phyloP scores from a whole-genome alignment of 1,139 yeast genomes.

The Protomyces arabidopsidicola region DNA sequence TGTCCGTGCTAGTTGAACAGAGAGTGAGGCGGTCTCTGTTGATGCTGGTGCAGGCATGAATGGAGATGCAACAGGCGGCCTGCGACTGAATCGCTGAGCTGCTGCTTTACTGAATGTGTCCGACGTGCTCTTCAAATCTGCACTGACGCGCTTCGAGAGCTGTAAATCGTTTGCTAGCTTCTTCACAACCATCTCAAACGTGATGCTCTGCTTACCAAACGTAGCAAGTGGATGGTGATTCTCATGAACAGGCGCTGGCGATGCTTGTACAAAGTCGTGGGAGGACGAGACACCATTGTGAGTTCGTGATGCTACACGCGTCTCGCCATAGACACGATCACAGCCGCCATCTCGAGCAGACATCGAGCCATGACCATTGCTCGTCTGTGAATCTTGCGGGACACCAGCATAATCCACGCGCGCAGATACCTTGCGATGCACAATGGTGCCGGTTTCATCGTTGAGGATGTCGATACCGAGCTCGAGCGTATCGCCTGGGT shows the following conservation, averaged over 20 bases:
- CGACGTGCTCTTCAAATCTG: slow-evolving; percentile 29
- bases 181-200: slow-evolving; percentile 24
- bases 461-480: slow-evolving; percentile 74
- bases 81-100: background rate
- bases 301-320: slow-evolving; percentile 6
- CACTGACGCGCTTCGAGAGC: slow-evolving; percentile 24
- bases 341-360: background rate
- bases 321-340: background rate
- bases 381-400: slow-evolving; percentile 11
- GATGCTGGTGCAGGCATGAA: background rate
- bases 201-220: slow-evolving; percentile 20
- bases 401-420: slow-evolving; percentile 32
- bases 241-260: slow-evolving; percentile 1
- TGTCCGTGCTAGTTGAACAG: slow-evolving; percentile 6
- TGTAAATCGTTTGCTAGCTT: slow-evolving; percentile 23
- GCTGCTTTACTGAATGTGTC: background rate
- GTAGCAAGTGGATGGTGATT: background rate
- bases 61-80: background rate
- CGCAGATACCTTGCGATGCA: slow-evolving; percentile 34
- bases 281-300: background rate
- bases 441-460: slow-evolving; percentile 32
- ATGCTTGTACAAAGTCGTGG: slow-evolving; percentile 7
- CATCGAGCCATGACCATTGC: background rate
- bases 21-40: slow-evolving; percentile 3
- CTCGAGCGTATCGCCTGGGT: slow-evolving; percentile 73